A percentile compares a stretch with the other conserved stretches of the same genome.
phyloP scores from a whole-genome alignment of 2,329 filamentous ascomycete species.

The Scytalidium lignicola region DNA sequence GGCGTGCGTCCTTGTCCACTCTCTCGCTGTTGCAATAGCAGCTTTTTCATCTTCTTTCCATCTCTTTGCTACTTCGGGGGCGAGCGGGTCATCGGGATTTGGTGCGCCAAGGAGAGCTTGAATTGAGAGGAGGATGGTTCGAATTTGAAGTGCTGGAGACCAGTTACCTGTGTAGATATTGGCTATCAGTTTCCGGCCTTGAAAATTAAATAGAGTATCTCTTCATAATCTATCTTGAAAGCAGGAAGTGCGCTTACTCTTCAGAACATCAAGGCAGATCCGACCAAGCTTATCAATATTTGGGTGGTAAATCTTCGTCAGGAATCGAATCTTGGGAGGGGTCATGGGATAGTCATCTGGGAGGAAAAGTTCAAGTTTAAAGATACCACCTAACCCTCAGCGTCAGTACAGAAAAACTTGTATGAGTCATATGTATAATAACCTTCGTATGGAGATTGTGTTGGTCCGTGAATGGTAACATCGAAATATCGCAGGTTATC shows the following conservation, averaged over 20 bases:
- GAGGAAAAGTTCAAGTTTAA: constrained; percentile 95
- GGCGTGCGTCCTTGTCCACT: constrained; percentile 66
- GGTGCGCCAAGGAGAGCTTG: constrained; percentile 93
- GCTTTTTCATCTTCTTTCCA: constrained; percentile 96
- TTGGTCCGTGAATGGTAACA: constrained; percentile 89
- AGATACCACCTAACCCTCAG: constrained; percentile 57
- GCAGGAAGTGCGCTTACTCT: constrained; percentile 57
- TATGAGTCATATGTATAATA: constrained; percentile 18
- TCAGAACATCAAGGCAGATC: constrained; percentile 94
- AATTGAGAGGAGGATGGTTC: constrained; percentile 97
- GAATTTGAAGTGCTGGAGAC: constrained; percentile 96
- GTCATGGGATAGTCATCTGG: constrained; percentile 99
- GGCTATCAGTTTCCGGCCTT: constrained; percentile 11
- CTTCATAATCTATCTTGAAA: background rate
- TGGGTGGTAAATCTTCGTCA: constrained; percentile 98
- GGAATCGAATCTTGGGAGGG: constrained; percentile 94
- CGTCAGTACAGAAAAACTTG: background rate
- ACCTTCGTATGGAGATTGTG: constrained; percentile 95
- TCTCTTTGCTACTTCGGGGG: constrained; percentile 92
- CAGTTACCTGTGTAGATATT: constrained; percentile 69
- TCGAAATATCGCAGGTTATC: constrained; percentile 98
- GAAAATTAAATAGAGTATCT: too few species aligned
- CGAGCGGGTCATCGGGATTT: constrained; percentile 97
- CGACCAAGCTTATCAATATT: constrained; percentile 97
- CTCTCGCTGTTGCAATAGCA: constrained; percentile 84